Conservation (phyloP, 768 basidiomycete species). For the Tulasnella sp. region DNA sequence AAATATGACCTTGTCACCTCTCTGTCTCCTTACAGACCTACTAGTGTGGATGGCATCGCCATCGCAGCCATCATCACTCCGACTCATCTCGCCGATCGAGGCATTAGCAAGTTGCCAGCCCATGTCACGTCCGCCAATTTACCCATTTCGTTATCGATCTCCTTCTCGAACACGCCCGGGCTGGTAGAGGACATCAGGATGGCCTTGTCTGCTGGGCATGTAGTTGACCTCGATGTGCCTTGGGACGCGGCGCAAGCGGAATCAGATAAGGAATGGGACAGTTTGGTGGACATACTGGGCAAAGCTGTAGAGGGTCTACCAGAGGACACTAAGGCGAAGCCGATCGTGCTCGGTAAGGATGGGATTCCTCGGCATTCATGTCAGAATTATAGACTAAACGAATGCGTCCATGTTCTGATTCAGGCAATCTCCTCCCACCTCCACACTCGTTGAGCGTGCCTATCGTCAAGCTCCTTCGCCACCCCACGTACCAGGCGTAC, state of each 20-base stretch:
- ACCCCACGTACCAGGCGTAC: conserved; percentile 60
- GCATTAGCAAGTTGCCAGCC: conserved; percentile 16
- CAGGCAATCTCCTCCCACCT: conserved; percentile 73
- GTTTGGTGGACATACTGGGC: conserved; percentile 57
- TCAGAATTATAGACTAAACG: background rate
- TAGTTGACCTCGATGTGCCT: conserved; percentile 62
- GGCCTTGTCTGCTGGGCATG: conserved; percentile 51
- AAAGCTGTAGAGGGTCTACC: conserved; percentile 38
- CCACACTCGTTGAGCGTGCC: conserved; percentile 59
- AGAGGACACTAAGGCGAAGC: conserved; percentile 26
- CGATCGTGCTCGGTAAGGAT: conserved; percentile 61
- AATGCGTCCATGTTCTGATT: conserved; percentile 17
- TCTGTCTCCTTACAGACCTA: background rate
- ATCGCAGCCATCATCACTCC: conserved; percentile 9
- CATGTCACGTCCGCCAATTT: conserved; percentile 28
- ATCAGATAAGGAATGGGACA: conserved; percentile 45
- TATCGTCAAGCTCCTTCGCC: conserved; percentile 68
- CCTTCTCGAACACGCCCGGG: conserved; percentile 41
- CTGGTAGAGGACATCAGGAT: conserved; percentile 46
- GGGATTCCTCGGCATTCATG: background rate
- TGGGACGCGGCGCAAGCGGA: conserved; percentile 28
- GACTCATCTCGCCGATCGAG: background rate
- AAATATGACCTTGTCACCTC: background rate
- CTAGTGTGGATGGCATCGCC: conserved; percentile 21
- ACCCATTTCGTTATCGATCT: conserved; percentile 43